Percentiles rank a stretch among this genome's conserved stretches.
These are phyloP conservation scores for Jackrogersella multiformis DNA, from an alignment of 495 filamentous ascomycete genomes.

Conservation along the genomic window DNA sequence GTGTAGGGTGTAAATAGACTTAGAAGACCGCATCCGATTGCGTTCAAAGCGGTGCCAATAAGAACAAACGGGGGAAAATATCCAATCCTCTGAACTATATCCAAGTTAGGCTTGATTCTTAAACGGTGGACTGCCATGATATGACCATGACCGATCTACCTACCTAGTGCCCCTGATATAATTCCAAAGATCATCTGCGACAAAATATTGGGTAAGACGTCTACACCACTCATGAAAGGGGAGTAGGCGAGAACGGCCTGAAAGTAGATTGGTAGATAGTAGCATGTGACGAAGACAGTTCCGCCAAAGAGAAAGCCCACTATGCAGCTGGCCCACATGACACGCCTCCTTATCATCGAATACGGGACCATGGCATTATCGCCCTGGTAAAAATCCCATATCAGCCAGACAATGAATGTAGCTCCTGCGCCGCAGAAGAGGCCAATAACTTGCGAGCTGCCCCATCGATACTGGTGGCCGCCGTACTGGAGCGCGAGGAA, in stretches of 20 bases:
- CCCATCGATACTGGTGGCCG: slow-evolving; percentile 58
- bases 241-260: slow-evolving; percentile 62
- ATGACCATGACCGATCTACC: neutral
- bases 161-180: slow-evolving; percentile 56
- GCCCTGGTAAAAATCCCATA: slow-evolving; percentile 55
- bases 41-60: slow-evolving; percentile 56
- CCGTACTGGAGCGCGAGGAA: slow-evolving; percentile 63
- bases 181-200: slow-evolving; percentile 57
- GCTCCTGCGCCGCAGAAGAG: slow-evolving; percentile 55
- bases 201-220: slow-evolving; percentile 60
- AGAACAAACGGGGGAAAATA: slow-evolving; percentile 59
- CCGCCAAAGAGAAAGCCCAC: slow-evolving; percentile 2
- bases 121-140: too few species aligned
- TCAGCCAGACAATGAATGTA: slow-evolving; percentile 50
- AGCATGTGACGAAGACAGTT: slow-evolving; percentile 27
- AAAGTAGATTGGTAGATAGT: slow-evolving; percentile 70
- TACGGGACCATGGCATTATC: slow-evolving; percentile 51
- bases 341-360: slow-evolving; percentile 24
- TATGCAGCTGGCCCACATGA: slow-evolving; percentile 34
- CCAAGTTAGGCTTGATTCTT: neutral
- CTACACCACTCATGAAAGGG: slow-evolving; percentile 58
- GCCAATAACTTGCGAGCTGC: slow-evolving; percentile 43
- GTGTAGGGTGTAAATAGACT: slow-evolving; percentile 56
- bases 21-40: slow-evolving; percentile 62
- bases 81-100: slow-evolving; percentile 46